Evolutionary conservation across 2,329 filamentous ascomycete genomes (phyloP).

Genomic region (Cercospora sp.): DNA sequence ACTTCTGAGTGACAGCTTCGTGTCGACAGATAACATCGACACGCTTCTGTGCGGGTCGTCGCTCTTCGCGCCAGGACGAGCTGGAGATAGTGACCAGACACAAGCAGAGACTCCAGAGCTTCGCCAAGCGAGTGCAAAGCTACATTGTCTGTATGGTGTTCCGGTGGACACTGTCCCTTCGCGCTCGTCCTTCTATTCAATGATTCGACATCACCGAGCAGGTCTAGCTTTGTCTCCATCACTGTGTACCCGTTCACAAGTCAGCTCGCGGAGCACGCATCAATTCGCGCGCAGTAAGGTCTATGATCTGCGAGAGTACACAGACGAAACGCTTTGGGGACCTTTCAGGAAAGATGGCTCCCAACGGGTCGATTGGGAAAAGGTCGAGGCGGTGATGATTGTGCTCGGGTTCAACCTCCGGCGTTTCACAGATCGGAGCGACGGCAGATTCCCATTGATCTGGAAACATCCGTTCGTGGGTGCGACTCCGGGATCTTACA

Average conservation of each 20-base stretch:
- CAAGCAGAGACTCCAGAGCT: slow-evolving; percentile 44
- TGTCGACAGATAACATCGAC: slow-evolving; percentile 54
- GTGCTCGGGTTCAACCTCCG: slow-evolving; percentile 65
- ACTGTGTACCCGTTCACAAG: slow-evolving; percentile 28
- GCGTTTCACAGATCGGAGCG: slow-evolving; percentile 45
- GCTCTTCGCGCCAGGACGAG: slow-evolving; percentile 56
- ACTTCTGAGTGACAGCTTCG: slow-evolving; percentile 44
- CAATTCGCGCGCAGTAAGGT: slow-evolving; percentile 66
- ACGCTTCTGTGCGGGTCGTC: slow-evolving; percentile 65
- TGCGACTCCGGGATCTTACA: slow-evolving; percentile 43
- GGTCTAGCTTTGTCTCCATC: slow-evolving; percentile 20
- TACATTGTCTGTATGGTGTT: slow-evolving; percentile 67
- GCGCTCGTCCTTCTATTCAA: slow-evolving; percentile 30
- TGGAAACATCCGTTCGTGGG: slow-evolving; percentile 60
- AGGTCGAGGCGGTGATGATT: slow-evolving; percentile 72
- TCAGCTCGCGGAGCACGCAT: slow-evolving; percentile 31
- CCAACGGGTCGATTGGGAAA: slow-evolving; percentile 72
- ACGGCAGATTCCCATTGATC: slow-evolving; percentile 52
- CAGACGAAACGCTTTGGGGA: slow-evolving; percentile 63
- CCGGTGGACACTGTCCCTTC: slow-evolving; percentile 47
- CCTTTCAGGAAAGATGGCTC: slow-evolving; percentile 67
- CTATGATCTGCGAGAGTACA: slow-evolving; percentile 73
- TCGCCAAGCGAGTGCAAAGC: slow-evolving; percentile 66
- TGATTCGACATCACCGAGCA: slow-evolving; percentile 25
- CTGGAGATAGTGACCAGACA: slow-evolving; percentile 47